Conservation (phyloP, 805 yeast species). For the Ogataea naganishii region DNA sequence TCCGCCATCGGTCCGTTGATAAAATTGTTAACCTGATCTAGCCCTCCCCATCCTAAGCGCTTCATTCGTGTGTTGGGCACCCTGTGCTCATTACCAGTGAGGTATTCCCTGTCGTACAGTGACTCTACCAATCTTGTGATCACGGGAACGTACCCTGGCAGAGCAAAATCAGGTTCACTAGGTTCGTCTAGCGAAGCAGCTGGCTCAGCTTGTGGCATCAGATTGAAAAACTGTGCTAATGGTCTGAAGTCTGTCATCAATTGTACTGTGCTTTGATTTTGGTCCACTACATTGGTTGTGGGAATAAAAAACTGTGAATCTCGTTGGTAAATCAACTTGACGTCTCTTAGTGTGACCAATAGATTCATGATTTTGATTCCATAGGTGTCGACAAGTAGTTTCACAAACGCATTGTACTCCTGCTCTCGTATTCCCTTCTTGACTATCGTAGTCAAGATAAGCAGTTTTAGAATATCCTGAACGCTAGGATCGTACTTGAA, state of each 20-base stretch:
- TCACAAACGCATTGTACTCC: conserved; percentile 48
- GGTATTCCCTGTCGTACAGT: conserved; percentile 48
- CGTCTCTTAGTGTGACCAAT: conserved; percentile 39
- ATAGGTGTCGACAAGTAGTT: conserved; percentile 50
- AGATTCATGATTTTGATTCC: conserved; percentile 48
- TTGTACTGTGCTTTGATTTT: conserved; percentile 10
- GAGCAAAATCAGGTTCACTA: conserved; percentile 47
- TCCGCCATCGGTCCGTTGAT: conserved; percentile 29
- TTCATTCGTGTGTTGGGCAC: conserved; percentile 23
- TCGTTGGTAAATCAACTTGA: conserved; percentile 34
- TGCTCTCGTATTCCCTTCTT: conserved; percentile 61
- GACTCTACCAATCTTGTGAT: conserved; percentile 61
- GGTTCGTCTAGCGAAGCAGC: conserved; percentile 30
- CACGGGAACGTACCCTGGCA: conserved; percentile 80
- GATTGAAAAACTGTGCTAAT: conserved; percentile 32
- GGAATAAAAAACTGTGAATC: conserved; percentile 5
- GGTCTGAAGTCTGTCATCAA: conserved; percentile 24
- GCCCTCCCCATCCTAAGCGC: conserved; percentile 33
- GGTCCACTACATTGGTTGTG: not conserved
- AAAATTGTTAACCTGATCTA: conserved; percentile 30
- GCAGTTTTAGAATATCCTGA: conserved; percentile 38
- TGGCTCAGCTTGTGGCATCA: conserved; percentile 30
- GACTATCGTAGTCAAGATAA: conserved; percentile 51
- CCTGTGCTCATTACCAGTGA: conserved; percentile 24
- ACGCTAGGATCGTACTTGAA: conserved; percentile 32